Base-by-base conservation (phyloP, 208 protist species). In the Angomonas deanei region DNA sequence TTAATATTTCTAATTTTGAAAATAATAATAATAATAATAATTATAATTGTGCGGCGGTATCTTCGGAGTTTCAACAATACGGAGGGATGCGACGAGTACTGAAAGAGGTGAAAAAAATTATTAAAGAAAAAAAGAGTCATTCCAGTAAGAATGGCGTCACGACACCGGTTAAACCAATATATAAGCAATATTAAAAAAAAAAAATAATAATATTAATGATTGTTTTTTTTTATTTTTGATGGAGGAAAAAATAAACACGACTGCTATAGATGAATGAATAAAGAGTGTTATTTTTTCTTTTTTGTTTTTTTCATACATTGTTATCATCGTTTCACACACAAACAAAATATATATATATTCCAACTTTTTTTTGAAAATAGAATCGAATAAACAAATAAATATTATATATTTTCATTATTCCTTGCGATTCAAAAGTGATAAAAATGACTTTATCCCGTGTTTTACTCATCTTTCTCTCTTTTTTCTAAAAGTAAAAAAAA, bases 1-100 rank as follows among this genome's bases (percentile, higher is more conserved):
- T 88, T 15, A 63, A 62, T 2, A 57, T 64, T 4, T 58, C 64
- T 24, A 52, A 24, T 0, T 84, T 80, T n/a, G 57, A 68, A 38
- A 46, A 23, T 39, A 39, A 8, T 59, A 39, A 33, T 39, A 17
- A 8, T 39, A 59, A 39, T 59, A 19, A 6, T 2, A 23, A 11
- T 33, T 2, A 5, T 1, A 24, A 24, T 21, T 10, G n/a, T 6
- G 26, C n/a, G 26, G n/a, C 21, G 10, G n/a, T 33, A 10, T 56
- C 50, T 24, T 56, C 6, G 0, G 74, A 80, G 58, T 69, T 92
- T 28, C 59, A 26, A 21, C 52, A 54, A 13, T 83, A 86, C 50
- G 83, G 85, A 19, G 88, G 81, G 8, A 81, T 91, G 74, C 75
- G 77, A 23, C 68, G 73, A 3, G 71, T 83, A 21, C 67, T 95